These are phyloP conservation scores for Phaeosphaeriaceae sp. DNA, from an alignment of 2,329 filamentous ascomycete species.

Conservation along the genomic window DNA sequence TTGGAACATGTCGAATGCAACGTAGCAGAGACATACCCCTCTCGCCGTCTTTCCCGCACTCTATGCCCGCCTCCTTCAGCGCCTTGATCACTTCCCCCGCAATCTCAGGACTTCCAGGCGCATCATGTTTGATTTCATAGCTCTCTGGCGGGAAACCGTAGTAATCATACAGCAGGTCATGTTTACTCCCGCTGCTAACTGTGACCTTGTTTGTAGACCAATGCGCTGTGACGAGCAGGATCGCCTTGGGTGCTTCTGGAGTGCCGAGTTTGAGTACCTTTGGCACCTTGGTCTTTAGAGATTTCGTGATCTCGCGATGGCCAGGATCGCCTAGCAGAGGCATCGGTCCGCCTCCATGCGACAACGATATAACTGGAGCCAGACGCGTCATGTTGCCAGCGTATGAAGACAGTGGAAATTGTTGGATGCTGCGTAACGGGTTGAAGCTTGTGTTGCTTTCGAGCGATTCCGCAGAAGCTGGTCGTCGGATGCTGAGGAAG, in stretches of 20 bases:
- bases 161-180: slow-evolving; percentile 65
- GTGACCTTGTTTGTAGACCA: slow-evolving; percentile 60
- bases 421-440: slow-evolving; percentile 32
- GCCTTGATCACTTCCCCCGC: slow-evolving; percentile 58
- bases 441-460: slow-evolving; percentile 30
- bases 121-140: slow-evolving; percentile 64
- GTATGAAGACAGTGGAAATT: slow-evolving; percentile 33
- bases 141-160: slow-evolving; percentile 64
- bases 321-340: slow-evolving; percentile 63
- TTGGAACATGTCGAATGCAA: background rate
- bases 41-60: slow-evolving; percentile 36
- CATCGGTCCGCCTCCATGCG: slow-evolving; percentile 60
- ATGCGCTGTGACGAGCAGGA: slow-evolving; percentile 66
- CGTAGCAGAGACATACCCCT: slow-evolving; percentile 34
- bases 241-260: slow-evolving; percentile 57
- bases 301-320: slow-evolving; percentile 60
- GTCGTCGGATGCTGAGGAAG: slow-evolving; percentile 12
- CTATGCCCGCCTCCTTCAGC: slow-evolving; percentile 57
- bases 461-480: slow-evolving; percentile 11
- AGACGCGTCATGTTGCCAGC: slow-evolving; percentile 39
- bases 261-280: slow-evolving; percentile 63
- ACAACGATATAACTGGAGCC: slow-evolving; percentile 49
- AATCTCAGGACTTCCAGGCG: slow-evolving; percentile 62
- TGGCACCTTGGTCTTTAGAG: slow-evolving; percentile 62
- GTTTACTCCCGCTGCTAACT: slow-evolving; percentile 59